These are phyloP conservation scores for Aspergillus intermedius DNA, from an alignment of 2,329 filamentous ascomycete species.

Conservation along the genomic window DNA sequence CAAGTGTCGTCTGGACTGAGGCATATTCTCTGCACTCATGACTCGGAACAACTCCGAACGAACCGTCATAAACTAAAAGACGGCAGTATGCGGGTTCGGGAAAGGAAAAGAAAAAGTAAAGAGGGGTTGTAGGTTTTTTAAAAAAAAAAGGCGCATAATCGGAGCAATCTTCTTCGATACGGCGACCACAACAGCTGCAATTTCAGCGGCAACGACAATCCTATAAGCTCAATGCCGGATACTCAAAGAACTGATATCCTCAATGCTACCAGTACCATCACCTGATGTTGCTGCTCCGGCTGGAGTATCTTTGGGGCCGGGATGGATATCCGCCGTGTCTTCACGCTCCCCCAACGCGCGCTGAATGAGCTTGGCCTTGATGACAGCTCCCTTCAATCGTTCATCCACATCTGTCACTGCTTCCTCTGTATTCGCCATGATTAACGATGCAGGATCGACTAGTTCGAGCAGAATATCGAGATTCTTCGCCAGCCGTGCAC, in stretches of 20 bases:
- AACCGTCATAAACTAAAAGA: not conserved
- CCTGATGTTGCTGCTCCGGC: constrained; percentile 14
- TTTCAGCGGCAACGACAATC: not conserved
- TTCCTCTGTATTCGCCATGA: constrained; percentile 78
- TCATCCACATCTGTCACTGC: constrained; percentile 89
- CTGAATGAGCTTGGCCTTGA: constrained; percentile 80
- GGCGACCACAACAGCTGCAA: not conserved
- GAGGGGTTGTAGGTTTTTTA: not conserved
- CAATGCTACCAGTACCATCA: constrained; percentile 40
- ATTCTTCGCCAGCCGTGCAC: constrained; percentile 68
- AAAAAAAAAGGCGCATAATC: not conserved
- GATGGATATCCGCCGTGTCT: constrained; percentile 20
- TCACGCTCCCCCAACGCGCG: constrained; percentile 53
- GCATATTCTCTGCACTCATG: not conserved
- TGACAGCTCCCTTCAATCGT: constrained; percentile 71
- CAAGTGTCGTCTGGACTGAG: not conserved
- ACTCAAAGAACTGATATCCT: constrained; percentile 41
- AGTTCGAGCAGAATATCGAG: constrained; percentile 67
- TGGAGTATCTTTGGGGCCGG: constrained; percentile 21
- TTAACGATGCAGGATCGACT: constrained; percentile 69
- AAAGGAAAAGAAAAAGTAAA: not conserved
- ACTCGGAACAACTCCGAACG: not conserved
- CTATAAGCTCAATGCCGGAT: constrained; percentile 27
- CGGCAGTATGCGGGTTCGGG: not conserved
- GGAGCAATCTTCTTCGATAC: not conserved